Evolutionary conservation across 2,329 filamentous ascomycete species (phyloP), one percentile per base, ranked within the genome.

Genomic region (Stemphylium vesicarium): DNA sequence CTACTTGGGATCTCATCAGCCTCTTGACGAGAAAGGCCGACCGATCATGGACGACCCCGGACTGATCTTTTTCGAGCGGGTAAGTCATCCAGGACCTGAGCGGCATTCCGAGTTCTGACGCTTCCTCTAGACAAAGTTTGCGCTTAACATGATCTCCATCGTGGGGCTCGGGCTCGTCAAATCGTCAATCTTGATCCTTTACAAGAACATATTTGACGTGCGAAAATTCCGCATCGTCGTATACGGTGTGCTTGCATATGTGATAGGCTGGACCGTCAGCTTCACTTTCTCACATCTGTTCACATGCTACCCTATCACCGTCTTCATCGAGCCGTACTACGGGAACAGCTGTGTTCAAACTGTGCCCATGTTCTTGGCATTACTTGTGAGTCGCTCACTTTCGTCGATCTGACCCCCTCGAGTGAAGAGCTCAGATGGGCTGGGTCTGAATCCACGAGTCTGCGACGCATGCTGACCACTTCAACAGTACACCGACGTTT

Each of bases 131-230:
- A 67, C 67, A 10, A 70, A 70, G 40, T 71, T 71, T 36, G 59
- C 62, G 4, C 31, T 66, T 7, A 68, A 72, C 53, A 60, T 67
- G 35, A 57, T 71, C 43, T 68, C 65, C 13, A 62, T 71, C 24
- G 42, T 67, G 3, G 63, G 64, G 6, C 60, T 70, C 6, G 64
- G 66, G n/a, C 59, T 68, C 16, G 57, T 65, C 57, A 73, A 73
- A 37, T 56, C 64, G 11, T 72, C 69, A 18, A 69, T 73, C 33
- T 55, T 73, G 10, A 47, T 72, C 20, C 60, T 70, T 31, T 71
- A 71, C 55, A 68, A 64, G 37, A 65, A 65, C 37, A 69, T 73
- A 24, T 69, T 73, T 47, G 52, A 59, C 7, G 56, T 64, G 8
- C 60, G 39, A 33, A 66, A 59, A 18, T 65, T 64, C 39, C 59